Base-by-base conservation (phyloP, 2,329 filamentous ascomycete species). In the Ophiocordyceps sinensis region DNA sequence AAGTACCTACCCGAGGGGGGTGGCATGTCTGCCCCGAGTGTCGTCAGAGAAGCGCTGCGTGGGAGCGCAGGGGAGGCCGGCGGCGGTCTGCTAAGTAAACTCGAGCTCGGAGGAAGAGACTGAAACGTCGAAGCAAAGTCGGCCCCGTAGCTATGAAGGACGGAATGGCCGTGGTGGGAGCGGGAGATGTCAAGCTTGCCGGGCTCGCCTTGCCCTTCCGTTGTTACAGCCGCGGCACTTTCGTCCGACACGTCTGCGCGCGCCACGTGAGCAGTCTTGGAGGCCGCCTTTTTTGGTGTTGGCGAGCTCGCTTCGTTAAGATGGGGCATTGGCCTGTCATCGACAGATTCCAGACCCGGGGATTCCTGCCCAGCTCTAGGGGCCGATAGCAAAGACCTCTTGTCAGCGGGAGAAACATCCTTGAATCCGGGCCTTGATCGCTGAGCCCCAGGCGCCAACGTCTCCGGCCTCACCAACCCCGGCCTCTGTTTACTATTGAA, bases 81-180 rank as follows among this genome's bases (percentile, higher is more conserved):
- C n/a, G 56, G 45, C 14, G 57, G 51, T 46, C 64, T 68, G 45
- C 58, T 62, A 12, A 57, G 54, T 23, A 77, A 57, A 39, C 64
- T 67, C n/a, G 75, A 63, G 49, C 71, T 73, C 1, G 75, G 68
- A 4, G 73, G 79, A n/a, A 87, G 64, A 4, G 79, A 83, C 48
- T 85, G 84, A 51, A 88, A 89, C 0, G 83, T 85, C 0, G 83
- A 71, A 13, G 79, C 74, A 57, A 88, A 88, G 50, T 91, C 84
- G 11, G 83, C 85, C 1, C 85, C 85, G 52, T 88, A 87, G 0
- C 84, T 88, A 57, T 91, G 85, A 34, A 91, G 62, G 44, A 80
- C 69, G 0, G 80, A 84, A 52, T 89, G 85, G 1, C 63, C 66
- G 41, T 70, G 68, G 9, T 57, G 55, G 36, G 47, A 42, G 26